Percentiles rank a stretch among this genome's conserved stretches.
phyloP scores from a whole-genome alignment of 768 basidiomycete species.

The Galerina marginata region DNA sequence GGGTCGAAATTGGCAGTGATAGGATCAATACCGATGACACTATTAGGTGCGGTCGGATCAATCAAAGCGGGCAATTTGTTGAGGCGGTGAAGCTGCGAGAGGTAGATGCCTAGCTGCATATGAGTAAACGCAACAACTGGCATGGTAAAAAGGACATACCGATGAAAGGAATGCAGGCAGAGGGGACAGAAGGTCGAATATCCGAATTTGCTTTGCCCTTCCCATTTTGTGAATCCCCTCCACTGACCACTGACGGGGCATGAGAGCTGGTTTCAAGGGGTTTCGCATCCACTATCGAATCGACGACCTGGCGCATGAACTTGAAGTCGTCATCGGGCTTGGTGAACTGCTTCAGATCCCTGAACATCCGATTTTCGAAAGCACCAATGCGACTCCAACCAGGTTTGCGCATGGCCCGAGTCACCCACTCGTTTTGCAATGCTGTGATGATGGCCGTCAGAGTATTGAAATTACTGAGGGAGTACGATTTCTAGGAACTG shows the following conservation, averaged over 20 bases:
- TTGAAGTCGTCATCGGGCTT: conserved; percentile 73
- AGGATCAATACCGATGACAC: conserved; percentile 68
- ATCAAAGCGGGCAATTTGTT: conserved; percentile 78
- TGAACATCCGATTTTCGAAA: conserved; percentile 76
- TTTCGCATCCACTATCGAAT: conserved; percentile 69
- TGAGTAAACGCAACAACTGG: not conserved
- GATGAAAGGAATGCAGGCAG: conserved; percentile 82
- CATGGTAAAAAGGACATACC: conserved; percentile 43
- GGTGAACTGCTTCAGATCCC: conserved; percentile 72
- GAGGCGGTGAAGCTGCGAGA: conserved; percentile 70
- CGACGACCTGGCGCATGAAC: conserved; percentile 69
- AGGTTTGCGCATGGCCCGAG: conserved; percentile 65
- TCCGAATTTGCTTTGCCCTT: conserved; percentile 46
- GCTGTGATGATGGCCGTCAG: conserved; percentile 82
- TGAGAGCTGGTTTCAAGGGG: conserved; percentile 59
- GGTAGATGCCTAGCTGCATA: conserved; percentile 64
- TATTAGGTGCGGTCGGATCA: conserved; percentile 81
- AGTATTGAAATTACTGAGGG: conserved; percentile 77
- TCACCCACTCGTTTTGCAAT: conserved; percentile 72
- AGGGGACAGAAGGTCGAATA: conserved; percentile 43
- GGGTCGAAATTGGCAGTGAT: conserved; percentile 66
- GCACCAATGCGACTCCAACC: conserved; percentile 67
- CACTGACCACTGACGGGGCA: conserved; percentile 57
- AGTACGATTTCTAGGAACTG: conserved; percentile 73
- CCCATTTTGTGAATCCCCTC: conserved; percentile 42